Evolutionary conservation across 148 eudicot species (phyloP).

Genomic region (Fagopyrum tataricum): DNA sequence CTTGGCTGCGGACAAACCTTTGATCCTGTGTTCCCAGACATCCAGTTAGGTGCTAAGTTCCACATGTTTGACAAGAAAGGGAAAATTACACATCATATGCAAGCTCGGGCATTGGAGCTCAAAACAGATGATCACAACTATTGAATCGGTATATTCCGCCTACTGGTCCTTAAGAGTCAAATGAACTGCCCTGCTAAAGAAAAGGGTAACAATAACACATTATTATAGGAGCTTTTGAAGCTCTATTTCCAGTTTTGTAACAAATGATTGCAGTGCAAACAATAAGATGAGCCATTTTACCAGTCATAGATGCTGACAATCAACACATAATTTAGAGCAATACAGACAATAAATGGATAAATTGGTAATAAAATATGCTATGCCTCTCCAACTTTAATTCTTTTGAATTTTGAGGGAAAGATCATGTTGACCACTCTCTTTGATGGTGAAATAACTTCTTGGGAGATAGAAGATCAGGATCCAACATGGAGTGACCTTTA

Average conservation of each 20-base stretch:
- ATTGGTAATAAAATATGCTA: background rate
- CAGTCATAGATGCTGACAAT: background rate
- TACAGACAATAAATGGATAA: background rate
- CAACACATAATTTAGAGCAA: background rate
- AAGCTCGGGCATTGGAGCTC: slow-evolving; percentile 2
- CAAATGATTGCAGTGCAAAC: background rate
- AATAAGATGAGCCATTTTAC: background rate
- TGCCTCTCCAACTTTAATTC: background rate
- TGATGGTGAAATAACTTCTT: background rate
- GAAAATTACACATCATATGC: background rate
- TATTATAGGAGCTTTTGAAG: background rate
- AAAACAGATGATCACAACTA: background rate
- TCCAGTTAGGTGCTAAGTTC: slow-evolving; percentile 40
- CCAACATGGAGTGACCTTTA: background rate
- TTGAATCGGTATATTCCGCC: background rate
- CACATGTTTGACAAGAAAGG: slow-evolving; percentile 25
- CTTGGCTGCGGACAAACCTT: slow-evolving; percentile 16
- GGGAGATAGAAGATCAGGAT: background rate
- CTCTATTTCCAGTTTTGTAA: background rate
- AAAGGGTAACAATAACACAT: background rate
- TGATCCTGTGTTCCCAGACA: slow-evolving; percentile 23
- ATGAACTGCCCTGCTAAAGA: background rate
- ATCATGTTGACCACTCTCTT: background rate
- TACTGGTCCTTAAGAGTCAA: background rate
- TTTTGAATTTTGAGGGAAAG: background rate